Conservation (phyloP, 805 yeast genomes). For the Candida chauliodis region DNA sequence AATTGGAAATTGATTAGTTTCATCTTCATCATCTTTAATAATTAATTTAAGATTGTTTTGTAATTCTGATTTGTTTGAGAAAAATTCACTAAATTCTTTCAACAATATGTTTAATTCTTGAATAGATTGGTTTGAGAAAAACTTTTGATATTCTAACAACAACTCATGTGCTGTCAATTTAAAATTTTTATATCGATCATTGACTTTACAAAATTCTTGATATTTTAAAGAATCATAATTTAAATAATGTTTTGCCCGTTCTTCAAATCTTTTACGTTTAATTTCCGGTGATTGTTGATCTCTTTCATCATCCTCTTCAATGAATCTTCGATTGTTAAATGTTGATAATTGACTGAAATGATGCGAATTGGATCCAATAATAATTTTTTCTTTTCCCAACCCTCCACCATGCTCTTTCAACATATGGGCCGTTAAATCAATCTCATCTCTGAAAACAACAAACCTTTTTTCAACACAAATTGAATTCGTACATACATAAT, state of each 20-base stretch:
- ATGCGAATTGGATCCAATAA: slow-evolving; percentile 35
- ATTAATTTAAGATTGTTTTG: slow-evolving; percentile 30
- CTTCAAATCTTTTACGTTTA: slow-evolving; percentile 66
- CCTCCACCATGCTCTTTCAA: slow-evolving; percentile 73
- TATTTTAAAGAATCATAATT: slow-evolving; percentile 48
- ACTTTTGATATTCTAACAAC: slow-evolving; percentile 38
- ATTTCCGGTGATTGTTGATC: slow-evolving; percentile 34
- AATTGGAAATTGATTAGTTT: slow-evolving; percentile 45
- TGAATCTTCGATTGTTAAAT: slow-evolving; percentile 24
- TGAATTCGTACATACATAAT: slow-evolving; percentile 73
- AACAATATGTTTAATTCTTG: slow-evolving; percentile 57
- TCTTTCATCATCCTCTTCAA: slow-evolving; percentile 19
- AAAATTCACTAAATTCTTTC: slow-evolving; percentile 58
- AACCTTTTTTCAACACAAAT: slow-evolving; percentile 84
- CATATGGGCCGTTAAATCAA: slow-evolving; percentile 87
- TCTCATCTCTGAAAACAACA: slow-evolving; percentile 83
- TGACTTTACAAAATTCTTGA: slow-evolving; percentile 47
- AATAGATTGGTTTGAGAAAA: slow-evolving; percentile 41
- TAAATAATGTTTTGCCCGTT: slow-evolving; percentile 79
- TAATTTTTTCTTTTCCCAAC: slow-evolving; percentile 38
- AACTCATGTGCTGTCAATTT: slow-evolving; percentile 48
- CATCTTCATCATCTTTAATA: slow-evolving; percentile 16
- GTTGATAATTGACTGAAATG: slow-evolving; percentile 66
- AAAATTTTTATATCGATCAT: slow-evolving; percentile 44
- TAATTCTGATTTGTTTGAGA: slow-evolving; percentile 44